Conservation (phyloP, 371 early-diverging fungal species). For the Mucor indicus region DNA sequence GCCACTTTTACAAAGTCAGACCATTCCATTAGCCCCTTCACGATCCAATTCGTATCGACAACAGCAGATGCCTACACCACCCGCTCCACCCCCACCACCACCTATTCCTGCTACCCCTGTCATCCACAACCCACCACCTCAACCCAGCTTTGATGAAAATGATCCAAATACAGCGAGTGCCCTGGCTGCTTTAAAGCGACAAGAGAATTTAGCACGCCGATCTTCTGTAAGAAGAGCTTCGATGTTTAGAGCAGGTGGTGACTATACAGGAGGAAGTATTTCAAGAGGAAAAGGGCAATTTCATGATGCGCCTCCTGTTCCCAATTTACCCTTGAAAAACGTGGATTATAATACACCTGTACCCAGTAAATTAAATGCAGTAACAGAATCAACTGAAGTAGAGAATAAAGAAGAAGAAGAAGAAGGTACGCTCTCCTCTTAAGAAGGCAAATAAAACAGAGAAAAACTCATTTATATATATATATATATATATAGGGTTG, state of each 20-base stretch:
- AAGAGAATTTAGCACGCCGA: constrained; percentile 45
- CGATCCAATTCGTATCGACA: constrained; percentile 42
- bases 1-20: too few relatives aligned
- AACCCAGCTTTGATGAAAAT: constrained; percentile 33
- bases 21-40: too few relatives aligned
- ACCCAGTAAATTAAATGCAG: constrained; percentile 8
- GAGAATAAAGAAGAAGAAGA: constrained; percentile 1
- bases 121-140: neutral
- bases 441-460: constrained; percentile 2
- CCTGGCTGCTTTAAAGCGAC: constrained; percentile 45
- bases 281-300: constrained; percentile 9
- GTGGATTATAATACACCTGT: neutral
- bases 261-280: constrained; percentile 10
- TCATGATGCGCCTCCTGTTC: constrained; percentile 37
- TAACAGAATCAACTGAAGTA: constrained; percentile 16
- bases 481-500: constrained; percentile 8
- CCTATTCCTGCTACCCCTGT: constrained; percentile 9
- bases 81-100: constrained; percentile 27
- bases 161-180: constrained; percentile 47
- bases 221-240: constrained; percentile 49
- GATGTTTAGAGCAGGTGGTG: constrained; percentile 33
- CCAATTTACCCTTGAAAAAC: constrained; percentile 17
- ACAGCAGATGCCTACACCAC: constrained; percentile 18
- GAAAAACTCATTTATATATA: neutral
- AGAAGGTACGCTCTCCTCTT: constrained; percentile 1